These are phyloP conservation scores for Candida gigantensis DNA, from an alignment of 1,139 yeast genomes.

Conservation along the genomic window DNA sequence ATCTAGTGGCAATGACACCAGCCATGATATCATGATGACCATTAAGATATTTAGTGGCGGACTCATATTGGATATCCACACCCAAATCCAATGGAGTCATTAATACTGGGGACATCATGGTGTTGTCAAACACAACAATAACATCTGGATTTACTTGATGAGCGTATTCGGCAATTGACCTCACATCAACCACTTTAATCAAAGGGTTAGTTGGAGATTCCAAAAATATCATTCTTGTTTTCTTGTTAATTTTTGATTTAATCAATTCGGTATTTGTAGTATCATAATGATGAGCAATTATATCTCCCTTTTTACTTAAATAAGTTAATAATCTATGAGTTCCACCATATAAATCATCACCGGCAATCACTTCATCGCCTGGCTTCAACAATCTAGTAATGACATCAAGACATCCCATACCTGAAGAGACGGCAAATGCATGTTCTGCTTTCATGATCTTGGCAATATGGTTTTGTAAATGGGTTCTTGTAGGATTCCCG, in stretches of 20 bases:
- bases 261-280: conserved; percentile 71
- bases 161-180: conserved; percentile 62
- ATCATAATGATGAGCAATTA: conserved; percentile 75
- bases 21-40: conserved; percentile 98
- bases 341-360: conserved; percentile 93
- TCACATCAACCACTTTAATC: conserved; percentile 82
- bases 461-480: conserved; percentile 73
- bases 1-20: conserved; percentile 77
- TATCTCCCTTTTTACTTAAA: conserved; percentile 64
- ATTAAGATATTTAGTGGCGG: conserved; percentile 87
- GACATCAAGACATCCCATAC: conserved; percentile 91
- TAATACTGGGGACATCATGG: conserved; percentile 91
- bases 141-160: conserved; percentile 68
- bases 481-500: conserved; percentile 92
- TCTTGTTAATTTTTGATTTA: conserved; percentile 48
- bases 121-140: conserved; percentile 85
- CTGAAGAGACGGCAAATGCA: conserved; percentile 81
- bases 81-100: conserved; percentile 85
- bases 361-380: conserved; percentile 86
- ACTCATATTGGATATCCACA: conserved; percentile 88
- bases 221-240: conserved; percentile 73
- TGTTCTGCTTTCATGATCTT: conserved; percentile 73
- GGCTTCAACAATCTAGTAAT: conserved; percentile 71
- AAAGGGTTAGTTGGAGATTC: conserved; percentile 94
- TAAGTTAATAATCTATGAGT: conserved; percentile 82